phyloP scores from a whole-genome alignment of 768 basidiomycete genomes.

The Panaeolus papilionaceus region DNA sequence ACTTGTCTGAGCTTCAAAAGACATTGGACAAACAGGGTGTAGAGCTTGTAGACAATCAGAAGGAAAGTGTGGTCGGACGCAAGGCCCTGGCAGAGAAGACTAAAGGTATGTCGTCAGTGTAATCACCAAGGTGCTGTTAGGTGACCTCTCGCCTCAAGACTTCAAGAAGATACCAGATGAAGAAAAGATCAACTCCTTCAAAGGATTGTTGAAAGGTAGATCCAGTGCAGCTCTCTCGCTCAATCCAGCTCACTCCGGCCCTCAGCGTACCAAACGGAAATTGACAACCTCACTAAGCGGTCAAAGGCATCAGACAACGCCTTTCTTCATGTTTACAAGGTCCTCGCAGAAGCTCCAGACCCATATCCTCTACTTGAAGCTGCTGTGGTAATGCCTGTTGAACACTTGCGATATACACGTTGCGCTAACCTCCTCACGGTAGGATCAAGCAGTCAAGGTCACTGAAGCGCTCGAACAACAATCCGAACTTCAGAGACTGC shows the following conservation, averaged over 20 bases:
- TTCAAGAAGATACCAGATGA: conserved; percentile 95
- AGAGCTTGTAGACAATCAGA: conserved; percentile 98
- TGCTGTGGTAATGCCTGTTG: conserved; percentile 67
- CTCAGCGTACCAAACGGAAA: conserved; percentile 93
- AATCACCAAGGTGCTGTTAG: neutral
- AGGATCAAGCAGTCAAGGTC: conserved; percentile 95
- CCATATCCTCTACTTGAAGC: conserved; percentile 96
- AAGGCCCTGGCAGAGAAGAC: conserved; percentile 96
- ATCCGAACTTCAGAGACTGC: conserved; percentile 70
- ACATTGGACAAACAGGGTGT: conserved; percentile 91
- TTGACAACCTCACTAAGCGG: conserved; percentile 93
- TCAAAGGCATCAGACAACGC: conserved; percentile 93
- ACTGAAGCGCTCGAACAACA: conserved; percentile 83
- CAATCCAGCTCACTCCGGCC: conserved; percentile 14
- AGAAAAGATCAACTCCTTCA: conserved; percentile 88
- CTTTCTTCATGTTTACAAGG: conserved; percentile 96
- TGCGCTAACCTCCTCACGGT: conserved; percentile 9
- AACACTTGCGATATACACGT: neutral
- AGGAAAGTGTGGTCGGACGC: conserved; percentile 92
- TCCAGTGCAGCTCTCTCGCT: conserved; percentile 9
- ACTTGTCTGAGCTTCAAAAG: conserved; percentile 90
- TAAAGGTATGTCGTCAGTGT: conserved; percentile 67
- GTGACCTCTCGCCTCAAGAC: conserved; percentile 54
- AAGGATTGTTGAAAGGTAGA: conserved; percentile 86
- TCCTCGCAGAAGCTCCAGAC: conserved; percentile 95